Conservation (phyloP, 108 stramenopile genomes). For the Skeletonema tropicum region DNA sequence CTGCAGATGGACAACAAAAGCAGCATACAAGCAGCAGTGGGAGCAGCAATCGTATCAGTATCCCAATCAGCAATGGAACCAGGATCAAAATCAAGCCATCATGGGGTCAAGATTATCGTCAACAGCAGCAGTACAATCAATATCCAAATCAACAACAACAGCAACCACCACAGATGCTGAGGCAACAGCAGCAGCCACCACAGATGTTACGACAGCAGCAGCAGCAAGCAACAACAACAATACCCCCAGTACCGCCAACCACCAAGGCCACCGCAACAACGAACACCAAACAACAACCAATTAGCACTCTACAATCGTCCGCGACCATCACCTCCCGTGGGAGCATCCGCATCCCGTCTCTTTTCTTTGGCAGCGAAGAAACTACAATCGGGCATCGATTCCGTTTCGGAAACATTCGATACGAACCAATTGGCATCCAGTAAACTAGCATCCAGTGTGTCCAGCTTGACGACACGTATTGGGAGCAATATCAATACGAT, state of each 20-base stretch:
- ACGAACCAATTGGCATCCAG: conserved; percentile 34
- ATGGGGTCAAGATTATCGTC: conserved; percentile 8
- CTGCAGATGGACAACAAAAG: neutral
- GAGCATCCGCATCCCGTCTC: conserved; percentile 28
- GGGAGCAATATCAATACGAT: conserved; percentile 14
- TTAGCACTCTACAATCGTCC: conserved; percentile 7
- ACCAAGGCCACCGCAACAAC: neutral
- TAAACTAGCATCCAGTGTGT: conserved; percentile 40
- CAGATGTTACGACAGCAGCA: conserved; percentile 6
- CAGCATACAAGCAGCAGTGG: conserved; percentile 11
- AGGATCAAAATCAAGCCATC: conserved; percentile 8
- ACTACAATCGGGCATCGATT: conserved; percentile 40
- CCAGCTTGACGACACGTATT: conserved; percentile 38
- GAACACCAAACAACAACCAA: conserved; percentile 15
- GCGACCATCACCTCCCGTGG: neutral
- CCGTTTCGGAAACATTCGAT: conserved; percentile 43
- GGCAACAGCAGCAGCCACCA: neutral
- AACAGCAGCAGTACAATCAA: conserved; percentile 6
- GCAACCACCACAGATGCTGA: neutral
- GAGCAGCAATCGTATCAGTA: conserved; percentile 11
- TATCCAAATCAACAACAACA: conserved; percentile 3
- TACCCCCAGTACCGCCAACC: neutral
- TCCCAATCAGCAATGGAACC: conserved; percentile 10
- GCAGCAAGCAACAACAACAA: neutral
- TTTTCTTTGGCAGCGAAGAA: conserved; percentile 35